These are phyloP conservation scores for Solanum piurae DNA, from an alignment of 257 asterid species.

Conservation along the genomic window DNA sequence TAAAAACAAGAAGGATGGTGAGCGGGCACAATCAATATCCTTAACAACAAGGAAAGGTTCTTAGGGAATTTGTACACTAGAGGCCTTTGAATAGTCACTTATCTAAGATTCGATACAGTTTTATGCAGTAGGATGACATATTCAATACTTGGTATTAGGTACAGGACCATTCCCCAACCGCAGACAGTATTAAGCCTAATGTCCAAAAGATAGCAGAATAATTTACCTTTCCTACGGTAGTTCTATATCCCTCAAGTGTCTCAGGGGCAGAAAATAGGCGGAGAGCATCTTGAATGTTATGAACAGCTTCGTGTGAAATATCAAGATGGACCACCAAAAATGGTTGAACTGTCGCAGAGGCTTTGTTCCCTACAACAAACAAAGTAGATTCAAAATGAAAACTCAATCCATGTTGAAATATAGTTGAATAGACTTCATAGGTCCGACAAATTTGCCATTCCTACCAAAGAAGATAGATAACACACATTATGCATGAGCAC, in stretches of 20 bases:
- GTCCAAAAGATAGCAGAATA: neutral
- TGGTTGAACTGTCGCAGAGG: conserved; percentile 83
- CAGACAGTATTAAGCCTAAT: neutral
- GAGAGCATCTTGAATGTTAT: conserved; percentile 70
- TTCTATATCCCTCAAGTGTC: conserved; percentile 73
- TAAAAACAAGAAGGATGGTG: neutral
- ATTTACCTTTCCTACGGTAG: conserved; percentile 57
- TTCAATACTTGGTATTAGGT: neutral
- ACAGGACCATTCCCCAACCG: neutral
- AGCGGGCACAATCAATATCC: neutral
- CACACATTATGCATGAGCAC: neutral
- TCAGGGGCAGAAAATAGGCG: conserved; percentile 67
- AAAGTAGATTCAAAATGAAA: conserved; percentile 6
- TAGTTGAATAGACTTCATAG: neutral
- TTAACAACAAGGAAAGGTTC: neutral
- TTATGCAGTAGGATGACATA: neutral
- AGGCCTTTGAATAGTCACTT: neutral
- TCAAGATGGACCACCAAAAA: conserved; percentile 84
- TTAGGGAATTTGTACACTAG: neutral
- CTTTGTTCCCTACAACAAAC: conserved; percentile 54
- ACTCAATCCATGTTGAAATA: neutral
- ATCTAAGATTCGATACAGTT: neutral
- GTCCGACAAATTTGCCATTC: neutral
- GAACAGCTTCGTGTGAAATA: conserved; percentile 60
- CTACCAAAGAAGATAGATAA: neutral